Evolutionary conservation across 805 yeast genomes (phyloP).

Genomic region (Pichia cabralensis): DNA sequence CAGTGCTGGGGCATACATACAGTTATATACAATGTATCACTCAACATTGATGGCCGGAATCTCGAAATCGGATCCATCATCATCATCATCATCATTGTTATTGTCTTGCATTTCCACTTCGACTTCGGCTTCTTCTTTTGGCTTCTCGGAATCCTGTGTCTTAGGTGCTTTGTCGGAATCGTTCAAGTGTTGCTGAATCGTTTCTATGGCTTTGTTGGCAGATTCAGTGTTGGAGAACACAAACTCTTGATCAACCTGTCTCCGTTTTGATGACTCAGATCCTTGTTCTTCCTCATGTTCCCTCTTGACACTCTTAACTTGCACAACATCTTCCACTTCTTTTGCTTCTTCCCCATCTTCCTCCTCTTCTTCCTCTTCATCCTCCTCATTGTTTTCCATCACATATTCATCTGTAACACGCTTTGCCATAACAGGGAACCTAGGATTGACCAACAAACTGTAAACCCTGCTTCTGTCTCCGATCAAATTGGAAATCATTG

Average conservation of each 20-base stretch:
- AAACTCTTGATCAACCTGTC: constrained; percentile 9
- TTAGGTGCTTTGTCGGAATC: too few relatives aligned
- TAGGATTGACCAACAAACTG: constrained; percentile 61
- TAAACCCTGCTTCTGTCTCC: constrained; percentile 38
- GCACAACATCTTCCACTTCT: constrained; percentile 5
- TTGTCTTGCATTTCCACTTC: constrained; percentile 1
- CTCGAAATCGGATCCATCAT: constrained; percentile 26
- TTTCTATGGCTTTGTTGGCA: too few relatives aligned
- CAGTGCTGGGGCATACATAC: too few relatives aligned
- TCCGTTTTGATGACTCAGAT: too few relatives aligned
- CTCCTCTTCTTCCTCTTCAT: constrained; percentile 9
- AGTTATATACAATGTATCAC: too few relatives aligned
- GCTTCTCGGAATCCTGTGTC: too few relatives aligned
- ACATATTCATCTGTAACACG: constrained; percentile 1
- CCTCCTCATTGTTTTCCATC: constrained; percentile 12
- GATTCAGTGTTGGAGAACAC: constrained; percentile 4
- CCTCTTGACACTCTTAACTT: constrained; percentile 9
- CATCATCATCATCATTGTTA: constrained; percentile 12
- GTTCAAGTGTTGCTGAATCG: too few relatives aligned
- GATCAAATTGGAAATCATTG: constrained; percentile 51
- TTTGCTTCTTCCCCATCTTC: constrained; percentile 3
- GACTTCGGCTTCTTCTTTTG: constrained; percentile 5
- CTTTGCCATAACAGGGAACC: constrained; percentile 46
- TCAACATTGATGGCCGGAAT: constrained; percentile 28
- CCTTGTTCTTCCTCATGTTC: too few relatives aligned